phyloP scores from a whole-genome alignment of 1,139 yeast genomes.

The Zhuliangozyma blackwelliae region DNA sequence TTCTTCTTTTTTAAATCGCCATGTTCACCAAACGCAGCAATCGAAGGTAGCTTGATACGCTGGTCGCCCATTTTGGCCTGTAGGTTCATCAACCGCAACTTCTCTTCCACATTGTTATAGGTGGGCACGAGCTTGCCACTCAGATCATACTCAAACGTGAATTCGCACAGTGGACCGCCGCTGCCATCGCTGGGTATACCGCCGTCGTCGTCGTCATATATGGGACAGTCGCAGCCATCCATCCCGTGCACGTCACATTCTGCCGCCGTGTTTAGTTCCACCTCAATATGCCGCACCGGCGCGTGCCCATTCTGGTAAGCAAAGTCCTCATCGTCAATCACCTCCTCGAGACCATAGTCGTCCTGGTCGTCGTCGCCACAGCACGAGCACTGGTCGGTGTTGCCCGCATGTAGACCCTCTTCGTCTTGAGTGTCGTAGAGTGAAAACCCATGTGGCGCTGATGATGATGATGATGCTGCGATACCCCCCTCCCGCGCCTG shows the following conservation, averaged over 20 bases:
- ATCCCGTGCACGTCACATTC: slow-evolving; percentile 31
- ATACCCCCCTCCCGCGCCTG: slow-evolving; percentile 6
- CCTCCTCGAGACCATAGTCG: slow-evolving; percentile 9
- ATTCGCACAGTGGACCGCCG: slow-evolving; percentile 39
- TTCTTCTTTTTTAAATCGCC: no score
- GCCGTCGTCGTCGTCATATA: slow-evolving; percentile 13
- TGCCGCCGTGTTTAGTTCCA: slow-evolving; percentile 33
- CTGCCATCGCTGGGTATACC: slow-evolving; percentile 17
- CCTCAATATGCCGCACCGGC: slow-evolving; percentile 40
- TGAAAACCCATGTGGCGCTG: slow-evolving; percentile 23
- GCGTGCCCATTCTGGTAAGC: slow-evolving; percentile 18
- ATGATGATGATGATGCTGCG: slow-evolving; percentile 7
- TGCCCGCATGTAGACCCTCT: slow-evolving; percentile 35
- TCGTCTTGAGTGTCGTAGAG: slow-evolving; percentile 41
- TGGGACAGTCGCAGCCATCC: slow-evolving; percentile 30
- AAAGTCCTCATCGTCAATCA: slow-evolving; percentile 31
- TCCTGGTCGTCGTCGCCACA: slow-evolving; percentile 15
- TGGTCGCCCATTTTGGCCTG: slow-evolving; percentile 4
- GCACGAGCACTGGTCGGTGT: slow-evolving; percentile 15
- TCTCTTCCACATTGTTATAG: slow-evolving; percentile 37
- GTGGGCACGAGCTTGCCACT: slow-evolving; percentile 43
- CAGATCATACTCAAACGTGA: slow-evolving; percentile 41
- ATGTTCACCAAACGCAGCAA: slow-evolving; percentile 8
- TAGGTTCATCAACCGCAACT: slow-evolving; percentile 27
- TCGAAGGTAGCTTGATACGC: slow-evolving; percentile 13